Conservation (phyloP, 768 basidiomycete genomes). For the Mycena olivaceomarginata region DNA sequence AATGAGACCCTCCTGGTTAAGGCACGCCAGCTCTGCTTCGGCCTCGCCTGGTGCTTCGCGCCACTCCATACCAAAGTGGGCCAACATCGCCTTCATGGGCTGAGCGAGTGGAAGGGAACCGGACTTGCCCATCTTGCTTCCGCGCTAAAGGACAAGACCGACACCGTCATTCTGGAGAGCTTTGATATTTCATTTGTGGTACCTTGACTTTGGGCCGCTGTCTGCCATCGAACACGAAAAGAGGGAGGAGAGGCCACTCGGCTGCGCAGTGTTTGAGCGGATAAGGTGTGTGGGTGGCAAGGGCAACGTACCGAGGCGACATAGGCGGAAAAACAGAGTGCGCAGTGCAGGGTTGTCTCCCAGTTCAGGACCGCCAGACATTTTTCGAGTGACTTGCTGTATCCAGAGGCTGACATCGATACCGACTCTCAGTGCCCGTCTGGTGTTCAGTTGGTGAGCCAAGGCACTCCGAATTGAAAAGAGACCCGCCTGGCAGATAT, state of each 20-base stretch:
- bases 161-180: no score
- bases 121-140: slow-evolving; percentile 61
- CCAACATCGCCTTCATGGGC: slow-evolving; percentile 73
- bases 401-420: slow-evolving; percentile 88
- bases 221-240: slow-evolving; percentile 87
- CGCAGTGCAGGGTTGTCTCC: slow-evolving; percentile 92
- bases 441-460: slow-evolving; percentile 70
- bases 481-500: slow-evolving; percentile 65
- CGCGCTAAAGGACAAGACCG: slow-evolving; percentile 43
- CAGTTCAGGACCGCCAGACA: slow-evolving; percentile 66
- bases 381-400: slow-evolving; percentile 71
- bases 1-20: slow-evolving; percentile 2
- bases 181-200: no score
- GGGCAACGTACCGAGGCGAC: slow-evolving; percentile 64
- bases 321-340: slow-evolving; percentile 82
- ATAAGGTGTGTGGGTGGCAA: not conserved
- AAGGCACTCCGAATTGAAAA: slow-evolving; percentile 38
- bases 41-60: slow-evolving; percentile 49
- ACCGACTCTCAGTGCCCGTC: slow-evolving; percentile 76
- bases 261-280: slow-evolving; percentile 21
- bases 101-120: slow-evolving; percentile 65
- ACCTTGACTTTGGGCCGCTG: slow-evolving; percentile 80
- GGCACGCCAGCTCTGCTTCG: slow-evolving; percentile 15
- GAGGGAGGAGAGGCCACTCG: slow-evolving; percentile 72
- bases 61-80: slow-evolving; percentile 74